phyloP scores from a whole-genome alignment of 495 filamentous ascomycete species.

The Sordaria brevicollis region DNA sequence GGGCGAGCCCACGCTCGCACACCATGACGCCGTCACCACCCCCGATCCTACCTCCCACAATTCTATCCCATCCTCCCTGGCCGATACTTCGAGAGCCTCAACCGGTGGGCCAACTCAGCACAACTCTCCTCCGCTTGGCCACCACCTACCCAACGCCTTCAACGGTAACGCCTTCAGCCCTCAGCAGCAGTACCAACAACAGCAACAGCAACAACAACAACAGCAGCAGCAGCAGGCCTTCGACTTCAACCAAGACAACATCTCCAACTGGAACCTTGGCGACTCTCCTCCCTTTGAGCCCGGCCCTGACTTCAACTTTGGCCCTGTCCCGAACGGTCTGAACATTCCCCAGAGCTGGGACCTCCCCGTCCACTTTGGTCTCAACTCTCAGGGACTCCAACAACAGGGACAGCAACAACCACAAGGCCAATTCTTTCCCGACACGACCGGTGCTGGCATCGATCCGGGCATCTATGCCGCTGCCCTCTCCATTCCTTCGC shows the following conservation, averaged over 20 bases:
- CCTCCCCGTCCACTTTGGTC: conserved; percentile 16
- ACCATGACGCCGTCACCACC: conserved; percentile 7
- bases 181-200: conserved; percentile 18
- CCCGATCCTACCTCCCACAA: conserved; percentile 8
- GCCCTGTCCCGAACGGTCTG: background rate
- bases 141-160: conserved; percentile 14
- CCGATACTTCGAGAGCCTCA: conserved; percentile 2
- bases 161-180: conserved; percentile 18
- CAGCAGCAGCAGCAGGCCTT: conserved; percentile 19
- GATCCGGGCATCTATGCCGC: conserved; percentile 4
- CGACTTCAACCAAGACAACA: conserved; percentile 17
- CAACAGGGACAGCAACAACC: conserved; percentile 21
- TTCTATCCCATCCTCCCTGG: conserved; percentile 2
- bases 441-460: conserved; percentile 5
- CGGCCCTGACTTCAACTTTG: conserved; percentile 11
- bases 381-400: conserved; percentile 11
- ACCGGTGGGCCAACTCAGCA: conserved; percentile 12
- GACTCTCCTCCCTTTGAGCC: conserved; percentile 36
- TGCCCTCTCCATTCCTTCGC: conserved; percentile 1
- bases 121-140: conserved; percentile 9
- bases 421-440: conserved; percentile 13
- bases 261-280: conserved; percentile 31
- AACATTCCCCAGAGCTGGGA: conserved; percentile 14
- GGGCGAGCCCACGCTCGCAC: conserved; percentile 1
- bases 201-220: conserved; percentile 11